These are phyloP conservation scores for Populus simonii DNA, from an alignment of 345 rosid species.

Conservation along the genomic window DNA sequence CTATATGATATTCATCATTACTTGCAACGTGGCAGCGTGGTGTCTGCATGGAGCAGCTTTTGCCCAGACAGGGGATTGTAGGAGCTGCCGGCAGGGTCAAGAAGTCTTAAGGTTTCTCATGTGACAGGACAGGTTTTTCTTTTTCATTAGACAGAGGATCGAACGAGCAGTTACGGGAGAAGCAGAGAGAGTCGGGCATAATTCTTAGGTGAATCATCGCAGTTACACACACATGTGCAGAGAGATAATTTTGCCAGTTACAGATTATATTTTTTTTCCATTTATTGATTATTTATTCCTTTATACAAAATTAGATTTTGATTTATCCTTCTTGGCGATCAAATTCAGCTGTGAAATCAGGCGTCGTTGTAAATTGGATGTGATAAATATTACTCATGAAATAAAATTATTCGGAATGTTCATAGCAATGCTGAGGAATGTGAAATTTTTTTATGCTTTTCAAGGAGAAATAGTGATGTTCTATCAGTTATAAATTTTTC, in stretches of 20 bases:
- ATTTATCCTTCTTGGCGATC: background rate
- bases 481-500: too few relatives aligned
- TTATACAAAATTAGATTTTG: background rate
- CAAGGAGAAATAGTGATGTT: too few relatives aligned
- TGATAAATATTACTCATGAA: background rate
- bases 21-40: slow-evolving; percentile 1
- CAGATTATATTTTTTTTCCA: slow-evolving; percentile 4
- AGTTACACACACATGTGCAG: slow-evolving; percentile 12
- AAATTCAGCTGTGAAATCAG: slow-evolving; percentile 5
- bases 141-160: slow-evolving; percentile 13
- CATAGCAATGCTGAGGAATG: too few relatives aligned
- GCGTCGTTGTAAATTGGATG: slow-evolving; percentile 9
- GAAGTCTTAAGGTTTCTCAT: background rate
- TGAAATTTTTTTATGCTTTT: too few relatives aligned
- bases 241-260: background rate
- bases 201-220: slow-evolving; percentile 26
- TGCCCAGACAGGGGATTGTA: background rate
- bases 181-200: slow-evolving; percentile 15
- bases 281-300: slow-evolving; percentile 31
- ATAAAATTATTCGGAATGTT: too few relatives aligned
- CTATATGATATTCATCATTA: background rate
- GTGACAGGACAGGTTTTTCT: background rate
- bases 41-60: slow-evolving; percentile 13
- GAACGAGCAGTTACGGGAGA: slow-evolving; percentile 12
- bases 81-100: slow-evolving; percentile 12